These are phyloP conservation scores for Nicotiana tabacum DNA, from an alignment of 257 asterid genomes.

Conservation along the genomic window DNA sequence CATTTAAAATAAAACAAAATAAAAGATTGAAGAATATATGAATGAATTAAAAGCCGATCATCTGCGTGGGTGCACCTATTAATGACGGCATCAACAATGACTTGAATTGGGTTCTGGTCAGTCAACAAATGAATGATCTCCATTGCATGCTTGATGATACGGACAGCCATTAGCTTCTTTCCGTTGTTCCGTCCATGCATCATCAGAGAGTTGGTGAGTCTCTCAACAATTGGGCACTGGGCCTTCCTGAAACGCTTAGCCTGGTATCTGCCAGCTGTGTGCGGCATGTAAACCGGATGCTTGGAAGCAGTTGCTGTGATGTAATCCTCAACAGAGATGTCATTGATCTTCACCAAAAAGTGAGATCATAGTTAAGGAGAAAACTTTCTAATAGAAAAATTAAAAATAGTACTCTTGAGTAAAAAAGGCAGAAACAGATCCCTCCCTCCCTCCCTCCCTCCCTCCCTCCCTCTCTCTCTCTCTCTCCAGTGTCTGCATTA, in stretches of 20 bases:
- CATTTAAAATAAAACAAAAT: no score
- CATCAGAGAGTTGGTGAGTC: conserved; percentile 80
- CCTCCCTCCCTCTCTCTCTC: no score
- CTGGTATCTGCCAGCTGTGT: conserved; percentile 90
- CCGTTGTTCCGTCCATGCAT: conserved; percentile 95
- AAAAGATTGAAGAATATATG: no score
- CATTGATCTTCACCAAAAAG: conserved; percentile 36
- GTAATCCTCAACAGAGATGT: conserved; percentile 79
- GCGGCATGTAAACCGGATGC: conserved; percentile 68
- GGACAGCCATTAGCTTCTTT: conserved; percentile 81
- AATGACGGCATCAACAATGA: conserved; percentile 76
- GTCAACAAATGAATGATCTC: conserved; percentile 80
- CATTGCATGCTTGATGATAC: conserved; percentile 83
- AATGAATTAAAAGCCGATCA: not conserved
- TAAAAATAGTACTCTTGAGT: not conserved
- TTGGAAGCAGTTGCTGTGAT: conserved; percentile 71
- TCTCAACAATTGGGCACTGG: conserved; percentile 75
- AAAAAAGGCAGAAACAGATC: not conserved
- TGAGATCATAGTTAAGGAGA: not conserved
- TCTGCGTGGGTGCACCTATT: conserved; percentile 43
- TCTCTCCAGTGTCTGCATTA: no score
- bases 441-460: no score
- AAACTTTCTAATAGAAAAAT: not conserved
- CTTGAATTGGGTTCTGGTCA: conserved; percentile 75
- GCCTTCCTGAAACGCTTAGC: conserved; percentile 79